Evolutionary conservation across 2,329 filamentous ascomycete genomes (phyloP).

Genomic region (Colletotrichum eremochloae): DNA sequence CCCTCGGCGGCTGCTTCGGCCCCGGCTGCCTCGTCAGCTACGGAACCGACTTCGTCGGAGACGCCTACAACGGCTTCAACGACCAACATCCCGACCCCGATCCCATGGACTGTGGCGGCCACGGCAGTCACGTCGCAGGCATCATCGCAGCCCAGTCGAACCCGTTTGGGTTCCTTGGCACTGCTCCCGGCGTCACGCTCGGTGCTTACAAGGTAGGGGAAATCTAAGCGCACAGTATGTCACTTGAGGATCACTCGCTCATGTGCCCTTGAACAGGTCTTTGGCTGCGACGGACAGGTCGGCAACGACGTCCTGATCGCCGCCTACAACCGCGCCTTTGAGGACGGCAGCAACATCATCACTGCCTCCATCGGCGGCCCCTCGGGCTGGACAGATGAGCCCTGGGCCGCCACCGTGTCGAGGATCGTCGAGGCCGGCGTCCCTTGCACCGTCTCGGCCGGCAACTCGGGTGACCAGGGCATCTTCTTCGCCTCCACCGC

Average conservation of each 20-base stretch:
- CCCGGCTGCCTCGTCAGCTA: conserved; percentile 68
- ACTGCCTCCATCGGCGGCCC: conserved; percentile 66
- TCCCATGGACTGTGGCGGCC: conserved; percentile 69
- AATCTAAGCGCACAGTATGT: too few relatives aligned
- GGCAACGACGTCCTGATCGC: conserved; percentile 69
- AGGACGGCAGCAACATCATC: conserved; percentile 71
- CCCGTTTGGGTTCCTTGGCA: conserved; percentile 67
- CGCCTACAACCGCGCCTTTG: conserved; percentile 71
- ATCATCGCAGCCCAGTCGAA: conserved; percentile 72
- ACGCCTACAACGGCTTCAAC: conserved; percentile 59
- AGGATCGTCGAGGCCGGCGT: conserved; percentile 67
- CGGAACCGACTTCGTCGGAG: conserved; percentile 70
- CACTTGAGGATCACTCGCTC: not conserved
- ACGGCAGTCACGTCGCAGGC: conserved; percentile 72
- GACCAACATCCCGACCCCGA: conserved; percentile 60
- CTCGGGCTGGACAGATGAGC: conserved; percentile 66
- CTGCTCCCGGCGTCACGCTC: conserved; percentile 67
- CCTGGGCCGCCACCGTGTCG: conserved; percentile 63
- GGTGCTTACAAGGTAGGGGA: conserved; percentile 61
- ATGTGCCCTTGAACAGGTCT: conserved; percentile 52
- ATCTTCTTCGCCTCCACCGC: conserved; percentile 65
- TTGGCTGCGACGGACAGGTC: conserved; percentile 66
- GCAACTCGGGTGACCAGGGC: conserved; percentile 62
- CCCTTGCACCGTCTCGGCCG: conserved; percentile 65
- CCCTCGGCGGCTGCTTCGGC: conserved; percentile 75